Conservation (phyloP, 345 rosid genomes). For the Aegle marmelos region DNA sequence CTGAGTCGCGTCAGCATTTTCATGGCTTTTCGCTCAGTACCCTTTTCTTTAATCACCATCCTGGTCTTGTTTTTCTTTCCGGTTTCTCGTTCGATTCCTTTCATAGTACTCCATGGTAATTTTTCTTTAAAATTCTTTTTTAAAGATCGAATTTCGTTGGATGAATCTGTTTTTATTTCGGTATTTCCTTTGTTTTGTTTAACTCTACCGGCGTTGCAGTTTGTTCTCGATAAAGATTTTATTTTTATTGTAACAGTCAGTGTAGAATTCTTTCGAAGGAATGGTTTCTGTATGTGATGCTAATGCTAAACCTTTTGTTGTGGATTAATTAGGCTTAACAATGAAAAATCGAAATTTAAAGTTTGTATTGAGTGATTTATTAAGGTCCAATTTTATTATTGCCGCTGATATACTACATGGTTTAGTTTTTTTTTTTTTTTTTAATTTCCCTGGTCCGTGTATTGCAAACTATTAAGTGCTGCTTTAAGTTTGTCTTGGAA, state of each 20-base stretch:
- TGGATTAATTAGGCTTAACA: not conserved
- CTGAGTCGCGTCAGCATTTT: not conserved
- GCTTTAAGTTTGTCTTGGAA: not conserved
- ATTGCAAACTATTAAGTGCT: not conserved
- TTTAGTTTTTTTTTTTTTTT: too few species aligned
- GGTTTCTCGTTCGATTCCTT: conserved; percentile 54
- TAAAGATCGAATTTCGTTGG: not conserved
- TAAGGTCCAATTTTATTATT: not conserved
- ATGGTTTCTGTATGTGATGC: not conserved
- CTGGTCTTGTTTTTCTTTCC: conserved; percentile 25
- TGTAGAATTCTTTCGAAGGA: not conserved
- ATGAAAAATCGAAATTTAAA: not conserved
- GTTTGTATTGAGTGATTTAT: not conserved
- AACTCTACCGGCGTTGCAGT: not conserved
- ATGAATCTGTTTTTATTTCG: not conserved
- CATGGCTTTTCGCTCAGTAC: conserved; percentile 34
- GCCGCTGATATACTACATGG: not conserved
- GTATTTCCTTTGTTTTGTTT: not conserved
- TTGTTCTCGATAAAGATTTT: not conserved
- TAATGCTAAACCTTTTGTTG: not conserved
- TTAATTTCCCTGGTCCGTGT: not conserved
- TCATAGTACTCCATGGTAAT: conserved; percentile 69
- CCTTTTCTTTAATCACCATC: conserved; percentile 2
- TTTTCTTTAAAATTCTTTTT: not conserved
- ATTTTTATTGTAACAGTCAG: not conserved